Evolutionary conservation across 2,329 filamentous ascomycete genomes (phyloP), one percentile per base, ranked within the genome.

Genomic region (Penicillium sumatraense): DNA sequence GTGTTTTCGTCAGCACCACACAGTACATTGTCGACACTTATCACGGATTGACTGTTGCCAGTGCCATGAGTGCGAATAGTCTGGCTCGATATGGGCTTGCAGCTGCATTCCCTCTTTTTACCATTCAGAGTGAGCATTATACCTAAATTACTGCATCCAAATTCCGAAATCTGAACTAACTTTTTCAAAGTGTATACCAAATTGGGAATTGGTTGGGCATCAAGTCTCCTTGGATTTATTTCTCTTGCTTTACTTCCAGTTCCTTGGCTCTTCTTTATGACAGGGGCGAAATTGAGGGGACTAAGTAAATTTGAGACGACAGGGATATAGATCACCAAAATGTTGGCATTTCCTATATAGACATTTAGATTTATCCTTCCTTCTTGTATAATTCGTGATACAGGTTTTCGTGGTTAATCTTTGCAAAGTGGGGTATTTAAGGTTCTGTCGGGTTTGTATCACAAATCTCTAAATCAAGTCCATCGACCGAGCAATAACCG

Each of bases 171-270:
- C 1, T 24, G 5, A 8, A 2, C 24, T 52, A 35, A 50, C 29
- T 5, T 27, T 51, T 20, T 42, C 13, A 31, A 24, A 55, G 67
- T 90, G 75, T 89, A 86, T 66, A 77, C 83, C 44, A 83, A 82
- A 24, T 71, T 91, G 7, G 86, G 87, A 0, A 80, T 87, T 16
- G 81, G 80, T 0, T 87, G 85, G 31, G 88, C 84, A 0, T 80
- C 81, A 7, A 85, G 78, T 59, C 81, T 90, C 4, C 82, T 88
- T 9, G 88, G 81, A 0, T 79, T 80, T 16, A 70, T 81, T 57
- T 72, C 75, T 3, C 67, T 76, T 18, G 64, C 71, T 20, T 56
- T 82, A 52, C 71, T 78, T 33, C 72, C 74, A 1, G 72, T 79
- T 48, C 77, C 78, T 1, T 78, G 73, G 64, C 46, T 75, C 4